These are phyloP conservation scores for Tricholoma furcatifolium DNA, from an alignment of 768 basidiomycete species.

Conservation along the genomic window DNA sequence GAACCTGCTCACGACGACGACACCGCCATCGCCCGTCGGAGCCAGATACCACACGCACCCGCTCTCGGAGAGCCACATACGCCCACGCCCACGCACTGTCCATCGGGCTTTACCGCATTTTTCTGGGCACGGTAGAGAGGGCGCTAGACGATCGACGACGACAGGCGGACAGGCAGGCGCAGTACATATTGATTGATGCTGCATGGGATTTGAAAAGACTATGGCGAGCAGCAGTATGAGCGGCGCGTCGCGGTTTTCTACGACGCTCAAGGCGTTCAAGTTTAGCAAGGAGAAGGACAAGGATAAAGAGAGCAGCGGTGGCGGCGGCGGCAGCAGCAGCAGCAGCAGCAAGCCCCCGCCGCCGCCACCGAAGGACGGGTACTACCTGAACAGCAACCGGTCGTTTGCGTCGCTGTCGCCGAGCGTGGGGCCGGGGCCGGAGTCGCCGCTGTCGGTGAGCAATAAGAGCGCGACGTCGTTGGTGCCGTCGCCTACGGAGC, in stretches of 20 bases:
- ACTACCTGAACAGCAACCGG: conserved; percentile 43
- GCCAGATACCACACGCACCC: too few relatives aligned
- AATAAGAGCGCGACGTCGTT: conserved; percentile 36
- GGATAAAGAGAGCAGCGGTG: too few relatives aligned
- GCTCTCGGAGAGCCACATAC: too few relatives aligned
- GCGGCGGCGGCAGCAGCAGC: conserved; percentile 27
- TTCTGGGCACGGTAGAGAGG: too few relatives aligned
- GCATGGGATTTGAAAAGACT: background rate
- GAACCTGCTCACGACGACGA: too few relatives aligned
- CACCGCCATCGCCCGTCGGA: too few relatives aligned
- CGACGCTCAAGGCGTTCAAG: conserved; percentile 32
- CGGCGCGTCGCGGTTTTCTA: conserved; percentile 30
- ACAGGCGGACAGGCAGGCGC: too few relatives aligned
- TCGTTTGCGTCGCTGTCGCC: conserved; percentile 49
- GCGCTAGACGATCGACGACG: too few relatives aligned
- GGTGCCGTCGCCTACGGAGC: conserved; percentile 25
- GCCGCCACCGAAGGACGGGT: conserved; percentile 61
- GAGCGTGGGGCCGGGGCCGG: too few relatives aligned
- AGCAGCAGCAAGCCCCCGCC: conserved; percentile 38
- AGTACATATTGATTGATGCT: background rate
- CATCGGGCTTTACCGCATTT: too few relatives aligned
- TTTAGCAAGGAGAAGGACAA: conserved; percentile 6
- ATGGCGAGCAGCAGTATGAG: conserved; percentile 29
- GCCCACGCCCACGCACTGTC: too few relatives aligned
- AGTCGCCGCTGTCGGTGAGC: conserved; percentile 32